Evolutionary conservation across 139 green algal genomes (phyloP).

Genomic region (Astrephomene gubernaculifera): DNA sequence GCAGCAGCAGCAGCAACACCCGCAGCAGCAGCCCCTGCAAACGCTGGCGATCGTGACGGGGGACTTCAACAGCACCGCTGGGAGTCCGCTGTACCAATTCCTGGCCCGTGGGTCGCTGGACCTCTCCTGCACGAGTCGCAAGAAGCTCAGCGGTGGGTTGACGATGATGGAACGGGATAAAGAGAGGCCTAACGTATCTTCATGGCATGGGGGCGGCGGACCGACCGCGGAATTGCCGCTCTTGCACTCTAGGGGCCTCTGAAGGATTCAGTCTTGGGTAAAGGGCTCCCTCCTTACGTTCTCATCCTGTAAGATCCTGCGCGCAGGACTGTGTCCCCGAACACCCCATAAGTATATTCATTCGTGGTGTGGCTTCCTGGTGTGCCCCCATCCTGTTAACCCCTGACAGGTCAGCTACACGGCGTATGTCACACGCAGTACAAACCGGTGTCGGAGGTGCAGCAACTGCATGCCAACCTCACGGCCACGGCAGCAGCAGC

Average conservation of each 20-base stretch:
- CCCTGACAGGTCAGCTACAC: constrained; percentile 42
- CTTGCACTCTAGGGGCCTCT: no score
- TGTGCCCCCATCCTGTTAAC: no score
- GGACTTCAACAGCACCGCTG: constrained; percentile 67
- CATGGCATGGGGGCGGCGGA: no score
- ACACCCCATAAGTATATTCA: no score
- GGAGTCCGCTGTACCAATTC: constrained; percentile 54
- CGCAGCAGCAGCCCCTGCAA: neutral
- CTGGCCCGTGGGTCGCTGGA: constrained; percentile 37
- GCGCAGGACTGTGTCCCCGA: no score
- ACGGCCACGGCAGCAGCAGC: neutral
- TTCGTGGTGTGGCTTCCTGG: no score
- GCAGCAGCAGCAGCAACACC: neutral
- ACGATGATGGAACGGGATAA: neutral
- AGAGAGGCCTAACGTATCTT: no score
- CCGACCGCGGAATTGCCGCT: no score
- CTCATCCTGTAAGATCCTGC: no score
- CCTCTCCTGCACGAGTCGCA: constrained; percentile 26
- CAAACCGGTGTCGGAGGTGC: constrained; percentile 33
- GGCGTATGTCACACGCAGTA: constrained; percentile 45
- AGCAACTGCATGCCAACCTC: constrained; percentile 29
- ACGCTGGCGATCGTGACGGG: constrained; percentile 53
- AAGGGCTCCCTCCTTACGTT: no score
- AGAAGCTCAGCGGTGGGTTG: constrained; percentile 36
- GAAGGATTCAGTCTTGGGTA: no score